Base-by-base conservation (phyloP, 2,329 filamentous ascomycete species). In the Davidsoniella virescens region DNA sequence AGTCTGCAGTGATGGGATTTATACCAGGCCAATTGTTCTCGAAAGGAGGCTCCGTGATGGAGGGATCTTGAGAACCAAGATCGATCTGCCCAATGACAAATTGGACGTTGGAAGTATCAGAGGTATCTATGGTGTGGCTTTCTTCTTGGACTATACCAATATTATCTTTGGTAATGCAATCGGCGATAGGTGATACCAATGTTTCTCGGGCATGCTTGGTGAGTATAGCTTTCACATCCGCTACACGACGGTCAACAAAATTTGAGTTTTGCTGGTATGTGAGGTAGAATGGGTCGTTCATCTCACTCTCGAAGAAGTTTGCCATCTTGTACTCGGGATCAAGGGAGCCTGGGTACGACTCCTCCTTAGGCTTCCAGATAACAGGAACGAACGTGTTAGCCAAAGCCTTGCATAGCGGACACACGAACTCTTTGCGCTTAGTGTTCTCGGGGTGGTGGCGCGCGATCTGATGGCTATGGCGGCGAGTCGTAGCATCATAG, bases 311-410 rank as follows among this genome's bases (percentile, higher is more conserved):
- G 12, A 94, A 65, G 68, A 87, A 93, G 0, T 78, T 70, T 3
- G 78, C 71, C 38, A 53, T 44, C 8, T 53, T 45, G 7, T 47
- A 39, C 2, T 42, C 36, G 4, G 44, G 44, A 23, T 52, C 38
- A 4, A 52, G 42, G 10, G 48, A 38, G 16, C 50, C 50, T 8
- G 50, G 50, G 16, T 48, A 52, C 4, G 37, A 44, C 12, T 53
- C 52, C 14, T 29, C 40, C 29, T 45, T 45, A 7, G 84, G 84
- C 62, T 88, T 93, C 92, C 92, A 98, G 37, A 94, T 80, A 54
- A 98, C 87, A 0, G 93, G 93, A 37, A 98, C 64, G 66, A 98
- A 98, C 0, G 86, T 78, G 61, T 98, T 98, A 2, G 92, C 92
- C 0, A 98, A 72, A 3, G 92, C 93, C 65, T 98, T 98, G 69